These are phyloP conservation scores for Citrus glauca DNA, from an alignment of 345 rosid species.

Conservation along the genomic window DNA sequence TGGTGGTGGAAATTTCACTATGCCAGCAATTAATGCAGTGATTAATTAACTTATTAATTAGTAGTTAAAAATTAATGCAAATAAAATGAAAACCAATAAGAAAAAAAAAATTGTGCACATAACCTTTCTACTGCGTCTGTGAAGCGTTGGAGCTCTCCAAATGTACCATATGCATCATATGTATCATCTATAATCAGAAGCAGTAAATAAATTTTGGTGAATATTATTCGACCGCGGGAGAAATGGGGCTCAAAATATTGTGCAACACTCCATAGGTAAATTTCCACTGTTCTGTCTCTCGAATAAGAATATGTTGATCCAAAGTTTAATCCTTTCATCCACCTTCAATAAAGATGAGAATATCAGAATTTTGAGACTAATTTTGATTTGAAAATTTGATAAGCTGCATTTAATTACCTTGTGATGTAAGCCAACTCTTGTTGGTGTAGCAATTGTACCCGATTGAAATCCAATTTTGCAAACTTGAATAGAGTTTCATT, in stretches of 20 bases:
- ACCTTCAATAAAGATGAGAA: neutral
- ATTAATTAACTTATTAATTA: no score
- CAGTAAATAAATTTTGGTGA: neutral
- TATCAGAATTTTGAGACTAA: no score
- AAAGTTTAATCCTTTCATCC: conserved; percentile 10
- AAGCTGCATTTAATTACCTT: neutral
- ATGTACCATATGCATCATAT: conserved; percentile 9
- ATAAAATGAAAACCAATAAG: no score
- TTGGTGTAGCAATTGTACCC: neutral
- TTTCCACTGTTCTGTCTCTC: conserved; percentile 17
- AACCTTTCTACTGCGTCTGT: conserved; percentile 15
- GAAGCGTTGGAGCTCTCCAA: conserved; percentile 7
- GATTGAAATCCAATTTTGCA: conserved; percentile 1
- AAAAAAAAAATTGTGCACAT: no score
- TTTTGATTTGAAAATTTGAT: no score
- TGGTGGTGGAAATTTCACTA: no score
- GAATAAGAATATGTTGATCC: neutral
- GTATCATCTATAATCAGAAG: conserved; percentile 4
- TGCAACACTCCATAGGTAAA: neutral
- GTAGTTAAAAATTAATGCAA: no score
- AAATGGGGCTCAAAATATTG: conserved; percentile 10
- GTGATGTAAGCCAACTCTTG: neutral
- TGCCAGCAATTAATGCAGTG: no score
- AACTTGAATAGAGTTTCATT: neutral
- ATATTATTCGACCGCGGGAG: neutral